Conservation (phyloP, 441 rosid species). For the Gossypium gossypioides region DNA sequence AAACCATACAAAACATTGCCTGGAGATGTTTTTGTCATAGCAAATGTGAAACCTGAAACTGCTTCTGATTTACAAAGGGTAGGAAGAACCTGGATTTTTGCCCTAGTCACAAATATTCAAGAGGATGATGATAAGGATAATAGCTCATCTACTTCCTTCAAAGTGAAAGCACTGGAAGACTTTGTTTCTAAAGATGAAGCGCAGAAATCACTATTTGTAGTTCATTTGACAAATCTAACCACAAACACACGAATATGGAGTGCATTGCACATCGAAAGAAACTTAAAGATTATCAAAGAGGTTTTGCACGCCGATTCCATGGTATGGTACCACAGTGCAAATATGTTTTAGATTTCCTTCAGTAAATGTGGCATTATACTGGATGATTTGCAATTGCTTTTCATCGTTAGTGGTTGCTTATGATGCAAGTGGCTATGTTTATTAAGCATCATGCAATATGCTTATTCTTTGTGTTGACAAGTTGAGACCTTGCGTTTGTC, state of each 20-base stretch:
- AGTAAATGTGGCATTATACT: background rate
- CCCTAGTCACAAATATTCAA: constrained; percentile 15
- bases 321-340: constrained; percentile 22
- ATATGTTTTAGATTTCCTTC: background rate
- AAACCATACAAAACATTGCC: constrained; percentile 40
- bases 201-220: constrained; percentile 25
- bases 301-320: constrained; percentile 21
- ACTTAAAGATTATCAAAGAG: constrained; percentile 24
- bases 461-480: background rate
- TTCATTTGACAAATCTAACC: constrained; percentile 30
- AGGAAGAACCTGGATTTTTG: constrained; percentile 33
- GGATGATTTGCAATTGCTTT: background rate
- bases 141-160: constrained; percentile 18
- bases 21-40: constrained; percentile 36
- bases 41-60: constrained; percentile 32
- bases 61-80: constrained; percentile 31
- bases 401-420: background rate
- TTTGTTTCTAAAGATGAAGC: constrained; percentile 2
- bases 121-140: constrained; percentile 14
- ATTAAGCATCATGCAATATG: background rate
- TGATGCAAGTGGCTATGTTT: background rate
- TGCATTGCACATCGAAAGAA: constrained; percentile 28
- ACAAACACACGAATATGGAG: constrained; percentile 51
- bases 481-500: background rate
- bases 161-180: constrained; percentile 15